phyloP scores from a whole-genome alignment of 2,329 filamentous ascomycete species.

The Leptographium lundbergii region DNA sequence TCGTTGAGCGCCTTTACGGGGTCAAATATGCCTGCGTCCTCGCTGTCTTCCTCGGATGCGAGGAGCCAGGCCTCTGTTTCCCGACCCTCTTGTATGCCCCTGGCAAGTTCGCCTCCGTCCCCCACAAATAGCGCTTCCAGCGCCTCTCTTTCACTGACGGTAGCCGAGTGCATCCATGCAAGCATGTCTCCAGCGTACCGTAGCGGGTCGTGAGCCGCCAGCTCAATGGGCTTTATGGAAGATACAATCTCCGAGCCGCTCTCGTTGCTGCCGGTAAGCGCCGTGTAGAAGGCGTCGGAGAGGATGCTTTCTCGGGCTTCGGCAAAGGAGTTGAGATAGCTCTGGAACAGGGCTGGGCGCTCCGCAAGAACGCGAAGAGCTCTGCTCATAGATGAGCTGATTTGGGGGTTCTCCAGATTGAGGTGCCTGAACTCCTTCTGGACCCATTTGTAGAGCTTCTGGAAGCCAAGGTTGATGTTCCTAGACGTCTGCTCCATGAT shows the following conservation, averaged over 20 bases:
- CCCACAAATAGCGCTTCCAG: constrained; percentile 84
- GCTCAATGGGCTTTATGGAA: constrained; percentile 78
- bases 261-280: constrained; percentile 54
- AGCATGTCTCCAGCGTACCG: constrained; percentile 96
- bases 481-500: constrained; percentile 86
- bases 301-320: constrained; percentile 79
- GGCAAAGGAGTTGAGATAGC: constrained; percentile 83
- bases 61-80: constrained; percentile 77
- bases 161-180: constrained; percentile 88
- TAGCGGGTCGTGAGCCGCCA: constrained; percentile 81
- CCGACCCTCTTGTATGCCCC: constrained; percentile 65
- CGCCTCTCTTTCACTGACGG: constrained; percentile 87
- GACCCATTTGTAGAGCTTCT: constrained; percentile 93
- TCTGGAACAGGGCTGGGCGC: constrained; percentile 80
- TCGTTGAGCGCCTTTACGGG: constrained; percentile 70
- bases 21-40: constrained; percentile 52
- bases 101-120: constrained; percentile 78
- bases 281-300: constrained; percentile 79
- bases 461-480: constrained; percentile 76
- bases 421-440: constrained; percentile 85
- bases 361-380: constrained; percentile 82
- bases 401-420: constrained; percentile 88
- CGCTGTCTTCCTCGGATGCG: constrained; percentile 43
- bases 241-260: constrained; percentile 31
- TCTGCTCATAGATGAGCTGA: constrained; percentile 70